Base-by-base conservation (phyloP, 345 rosid species). In the Geranium rotundifolium region DNA sequence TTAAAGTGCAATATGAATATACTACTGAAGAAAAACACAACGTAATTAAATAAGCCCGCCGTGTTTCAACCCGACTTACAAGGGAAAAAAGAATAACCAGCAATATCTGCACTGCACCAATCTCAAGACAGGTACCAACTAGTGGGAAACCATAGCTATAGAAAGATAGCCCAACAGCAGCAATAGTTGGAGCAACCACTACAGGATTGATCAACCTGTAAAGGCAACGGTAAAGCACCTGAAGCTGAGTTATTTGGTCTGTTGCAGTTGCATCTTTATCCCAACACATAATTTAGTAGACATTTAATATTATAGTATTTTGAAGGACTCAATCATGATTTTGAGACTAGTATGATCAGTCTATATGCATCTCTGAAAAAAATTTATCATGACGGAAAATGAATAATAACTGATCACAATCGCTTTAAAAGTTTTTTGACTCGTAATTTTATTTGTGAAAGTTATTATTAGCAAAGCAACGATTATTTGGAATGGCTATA, bases 151-250 rank as follows among this genome's bases (percentile, higher is more conserved):
- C 99, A 63, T 89, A 89, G 68, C 95, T 86, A 76, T 83, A 92
- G 70, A 93, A 93, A 0, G 97, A 87, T 75, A 93, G 90, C 58
- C 99, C 99, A 69, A 93, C 91, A 34, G 99, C 99, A 68, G 99
- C 99, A 74, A 93, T 77, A 10, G 99, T 93, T 56, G 99, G 99
- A 73, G 99, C 90, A 63, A 93, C 95, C 67, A 90, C 99, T 61
- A 93, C 99, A 7, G 99, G 99, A 77, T 93, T 93, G 69, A 93
- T 73, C 72, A 90, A 74, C 84, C 99, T 93, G 85, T 57, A 76
- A 62, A 69, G 18, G 46, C 46, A 61, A 64, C 65, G 39, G 31
- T 17, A 69, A 60, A 64, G 19, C 46, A 71, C 60, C 56, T 15
- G 7, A n/a, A 20, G 19, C 29, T 52, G 6, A 49, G n/a, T 27